Evolutionary conservation across 129 eudicot species (phyloP), one percentile per base, ranked within the genome.

Genomic region (Flaveria brownii): DNA sequence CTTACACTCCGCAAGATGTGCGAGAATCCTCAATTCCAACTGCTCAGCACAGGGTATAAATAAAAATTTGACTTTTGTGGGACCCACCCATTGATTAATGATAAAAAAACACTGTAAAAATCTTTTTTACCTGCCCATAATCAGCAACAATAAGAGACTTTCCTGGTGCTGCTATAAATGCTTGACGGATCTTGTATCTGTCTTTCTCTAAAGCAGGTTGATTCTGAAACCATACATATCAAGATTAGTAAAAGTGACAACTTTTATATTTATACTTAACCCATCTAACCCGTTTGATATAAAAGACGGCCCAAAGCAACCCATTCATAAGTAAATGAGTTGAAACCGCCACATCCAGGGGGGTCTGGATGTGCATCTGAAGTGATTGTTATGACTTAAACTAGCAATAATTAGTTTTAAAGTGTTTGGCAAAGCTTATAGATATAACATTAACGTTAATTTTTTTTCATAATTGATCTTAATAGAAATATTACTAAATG

Each of bases 141-240:
- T 94, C 99, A 83, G 99, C 99, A 80, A 94, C 99, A 18, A 94
- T 87, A 41, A 91, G 92, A 16, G 99, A 94, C 72, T 94, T 94
- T 22, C 96, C 99, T 0, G 93, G 97, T 46, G 96, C 89, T 77
- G 99, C 99, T 78, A 94, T 83, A 84, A 94, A 94, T 62, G 97
- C 99, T 69, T 91, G 96, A 23, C 99, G 99, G 28, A 94, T 94
- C 88, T 94, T 94, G 83, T 94, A 94, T 43, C 97, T 76, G 23
- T 94, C 99, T 77, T 94, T 94, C 89, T 94, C 99, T 84, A 94
- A 86, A 60, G 99, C 99, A 62, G 99, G 99, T 72, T 94, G 99
- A 76, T 94, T 94, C 99, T 94, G 89, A 76, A 77, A 82, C 42
- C 18, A 28, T 57, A 39, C 11, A 57, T 39, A 63, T 17, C 10